Evolutionary conservation across 495 filamentous ascomycete genomes (phyloP), one percentile per base, ranked within the genome.

Genomic region (Letharia lupina): DNA sequence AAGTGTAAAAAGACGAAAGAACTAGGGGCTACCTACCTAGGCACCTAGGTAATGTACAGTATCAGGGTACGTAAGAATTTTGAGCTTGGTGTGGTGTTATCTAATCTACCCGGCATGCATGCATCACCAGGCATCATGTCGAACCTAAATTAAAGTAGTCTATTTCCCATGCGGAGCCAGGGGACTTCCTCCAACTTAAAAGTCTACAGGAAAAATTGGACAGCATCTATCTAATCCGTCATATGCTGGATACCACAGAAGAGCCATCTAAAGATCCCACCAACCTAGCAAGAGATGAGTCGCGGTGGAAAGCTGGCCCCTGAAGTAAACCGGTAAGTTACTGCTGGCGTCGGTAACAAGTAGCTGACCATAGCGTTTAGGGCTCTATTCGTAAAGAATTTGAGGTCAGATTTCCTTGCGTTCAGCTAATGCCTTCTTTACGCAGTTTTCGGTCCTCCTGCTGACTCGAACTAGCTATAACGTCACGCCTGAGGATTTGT

Each of bases 371-470:
- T 15, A n/a, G 45, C 2, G 12, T 59, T 60, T 74, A 93, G 91
- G 84, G 91, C 91, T 87, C 89, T 96, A 77, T 96, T 95, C 85
- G 91, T 95, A 72, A 96, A 96, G 88, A 96, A 96, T 84, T 83
- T 96, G 79, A 94, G 89, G 91, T 93, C 76, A 68, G 88, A n/a
- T 68, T 39, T 41, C n/a, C 5, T 35, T 37, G 33, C 18, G 35
- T 23, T 50, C 12, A 13, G 56, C 65, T 16, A 28, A 20, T 40
- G 40, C 56, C 41, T 39, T 40, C 28, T 16, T 42, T 40, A 16
- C 42, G 10, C 23, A 13, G 5, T 48, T 15, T 42, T 11, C 11
- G 40, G 5, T n/a, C 35, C 59, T 41, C 59, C 61, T 9, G 35
- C 39, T 60, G 57, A 69, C 69, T 69, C 66, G 72, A 11, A 35